Base-by-base conservation (phyloP, 2,329 filamentous ascomycete genomes). In the Alternaria sp. region DNA sequence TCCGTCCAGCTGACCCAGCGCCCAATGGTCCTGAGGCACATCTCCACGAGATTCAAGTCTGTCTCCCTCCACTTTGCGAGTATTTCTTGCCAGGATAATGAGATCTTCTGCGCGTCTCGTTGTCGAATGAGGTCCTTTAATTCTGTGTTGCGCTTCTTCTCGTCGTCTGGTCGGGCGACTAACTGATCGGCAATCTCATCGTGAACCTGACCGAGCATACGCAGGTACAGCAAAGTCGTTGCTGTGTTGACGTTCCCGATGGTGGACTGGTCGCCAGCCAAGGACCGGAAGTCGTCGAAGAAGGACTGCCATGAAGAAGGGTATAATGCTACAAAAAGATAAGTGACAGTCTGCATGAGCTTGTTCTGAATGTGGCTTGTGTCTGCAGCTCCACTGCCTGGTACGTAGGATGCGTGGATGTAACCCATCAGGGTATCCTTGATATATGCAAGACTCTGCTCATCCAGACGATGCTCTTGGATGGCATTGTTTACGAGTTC, bases 1-100 rank as follows among this genome's bases (percentile, higher is more conserved):
- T 98, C 95, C 73, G 96, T 96, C 95, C 95, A 99, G 85, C 93
- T 96, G 62, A 97, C 93, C 94, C 95, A 99, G 78, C 94, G 95
- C 38, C 93, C 93, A 66, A 99, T 88, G n/a, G 93, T 91, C 79
- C 91, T 93, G 54, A 99, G 85, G 70, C 92, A 94, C 85, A 96
- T 89, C 78, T 97, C 93, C 43, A 96, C 86, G 59, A 98, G 86
- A 67, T 91, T 87, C 58, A 88, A 84, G 73, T 86, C 86, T 57
- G 81, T 79, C 70, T 87, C 87, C 67, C 85, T 84, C 86, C 94
- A 98, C 71, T 90, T 88, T 11, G 88, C 85, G 56, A 99, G 85
- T 44, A 99, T 90, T 73, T 96, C 91, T 78, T 95, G 92, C 95
- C 95, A 99, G 4, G 93, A 94, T 61, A 86, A 84, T 43, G 93